A percentile compares a stretch with the other conserved stretches of the same genome.
Conservation (phyloP, 129 eudicot genomes). For the Artemisia tridentata region DNA sequence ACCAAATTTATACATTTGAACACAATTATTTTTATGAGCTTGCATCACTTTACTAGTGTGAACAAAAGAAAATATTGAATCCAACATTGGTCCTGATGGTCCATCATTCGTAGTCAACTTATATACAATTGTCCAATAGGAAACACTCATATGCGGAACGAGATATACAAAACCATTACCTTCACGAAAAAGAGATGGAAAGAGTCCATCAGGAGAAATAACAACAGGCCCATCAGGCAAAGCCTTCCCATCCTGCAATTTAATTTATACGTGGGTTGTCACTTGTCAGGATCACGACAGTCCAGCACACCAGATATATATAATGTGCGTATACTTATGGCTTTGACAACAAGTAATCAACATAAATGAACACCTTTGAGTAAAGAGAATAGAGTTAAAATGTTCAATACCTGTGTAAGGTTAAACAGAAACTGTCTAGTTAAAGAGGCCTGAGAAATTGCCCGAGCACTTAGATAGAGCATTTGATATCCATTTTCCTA, state of each 20-base stretch:
- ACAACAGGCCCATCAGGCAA: slow-evolving; percentile 98
- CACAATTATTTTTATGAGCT: too few species aligned
- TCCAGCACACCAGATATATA: not conserved
- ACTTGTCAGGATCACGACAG: not conserved
- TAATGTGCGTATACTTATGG: not conserved
- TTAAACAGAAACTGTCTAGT: slow-evolving; percentile 89
- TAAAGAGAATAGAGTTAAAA: slow-evolving; percentile 12
- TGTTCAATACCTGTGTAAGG: slow-evolving; percentile 70
- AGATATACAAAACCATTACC: slow-evolving; percentile 43
- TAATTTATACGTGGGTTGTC: slow-evolving; percentile 9
- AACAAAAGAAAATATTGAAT: too few species aligned
- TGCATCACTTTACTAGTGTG: too few species aligned
- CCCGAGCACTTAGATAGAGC: slow-evolving; percentile 92
- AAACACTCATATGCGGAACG: not conserved
- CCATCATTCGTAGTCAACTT: too few species aligned
- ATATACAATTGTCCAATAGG: too few species aligned
- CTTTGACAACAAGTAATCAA: not conserved
- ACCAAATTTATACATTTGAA: not conserved
- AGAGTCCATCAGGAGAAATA: slow-evolving; percentile 95
- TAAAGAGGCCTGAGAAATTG: slow-evolving; percentile 79
- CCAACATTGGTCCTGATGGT: too few species aligned
- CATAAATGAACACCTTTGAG: not conserved
- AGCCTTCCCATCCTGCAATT: slow-evolving; percentile 80
- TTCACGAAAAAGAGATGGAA: slow-evolving; percentile 96
- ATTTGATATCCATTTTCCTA: slow-evolving; percentile 65